Evolutionary conservation across 352 stramenopile genomes (phyloP).

Genomic region (Globisporangium uncinulatum): DNA sequence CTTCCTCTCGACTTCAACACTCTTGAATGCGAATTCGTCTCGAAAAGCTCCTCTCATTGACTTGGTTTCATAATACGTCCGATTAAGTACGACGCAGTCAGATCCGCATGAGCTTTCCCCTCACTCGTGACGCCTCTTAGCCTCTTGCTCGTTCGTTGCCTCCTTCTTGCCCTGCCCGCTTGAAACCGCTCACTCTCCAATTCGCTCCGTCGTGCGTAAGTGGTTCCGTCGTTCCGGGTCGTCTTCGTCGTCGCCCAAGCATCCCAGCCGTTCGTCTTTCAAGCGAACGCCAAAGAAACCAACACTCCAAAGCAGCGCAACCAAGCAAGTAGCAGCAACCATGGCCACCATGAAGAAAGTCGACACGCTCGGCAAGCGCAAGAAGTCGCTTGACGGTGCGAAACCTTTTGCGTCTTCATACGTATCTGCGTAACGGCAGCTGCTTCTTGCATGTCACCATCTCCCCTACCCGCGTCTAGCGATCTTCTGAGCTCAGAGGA

Average conservation of each 20-base stretch:
- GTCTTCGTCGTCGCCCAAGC: not conserved
- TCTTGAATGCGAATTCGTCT: too few relatives aligned
- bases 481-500: not conserved
- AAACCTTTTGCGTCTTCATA: not conserved
- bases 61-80: too few relatives aligned
- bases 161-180: not conserved
- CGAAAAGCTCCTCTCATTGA: too few relatives aligned
- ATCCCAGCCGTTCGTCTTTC: too few relatives aligned
- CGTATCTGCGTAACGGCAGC: not conserved
- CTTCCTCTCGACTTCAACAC: too few relatives aligned
- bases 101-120: too few relatives aligned
- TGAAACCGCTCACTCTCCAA: conserved; percentile 11
- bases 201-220: conserved; percentile 16
- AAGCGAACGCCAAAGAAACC: not conserved
- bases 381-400: conserved; percentile 84
- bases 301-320: not conserved
- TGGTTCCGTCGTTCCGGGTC: conserved; percentile 4
- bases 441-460: not conserved
- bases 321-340: conserved; percentile 1
- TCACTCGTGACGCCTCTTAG: too few relatives aligned
- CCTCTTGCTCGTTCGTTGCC: too few relatives aligned
- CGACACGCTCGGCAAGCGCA: conserved; percentile 82
- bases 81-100: too few relatives aligned
- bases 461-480: not conserved
- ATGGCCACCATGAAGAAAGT: conserved; percentile 70